Conservation (phyloP, 768 basidiomycete genomes). For the Rhizopogon salebrosus region DNA sequence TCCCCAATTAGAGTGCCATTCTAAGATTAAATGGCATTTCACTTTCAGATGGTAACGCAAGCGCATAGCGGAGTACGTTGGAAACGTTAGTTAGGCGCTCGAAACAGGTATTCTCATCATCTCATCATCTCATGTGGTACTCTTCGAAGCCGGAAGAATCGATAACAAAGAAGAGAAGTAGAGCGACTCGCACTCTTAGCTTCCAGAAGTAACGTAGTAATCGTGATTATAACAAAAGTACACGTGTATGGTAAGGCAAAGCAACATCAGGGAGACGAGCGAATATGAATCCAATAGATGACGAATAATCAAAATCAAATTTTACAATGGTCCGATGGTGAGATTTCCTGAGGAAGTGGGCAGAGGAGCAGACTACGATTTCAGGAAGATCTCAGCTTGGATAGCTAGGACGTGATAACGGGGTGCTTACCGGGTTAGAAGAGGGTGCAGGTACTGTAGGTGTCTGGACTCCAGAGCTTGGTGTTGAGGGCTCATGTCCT, state of each 20-base stretch:
- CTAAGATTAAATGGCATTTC: too few species aligned
- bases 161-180: too few species aligned
- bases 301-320: not conserved
- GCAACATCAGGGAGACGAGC: too few species aligned
- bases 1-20: too few species aligned
- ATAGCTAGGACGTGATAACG: not conserved
- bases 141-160: too few species aligned
- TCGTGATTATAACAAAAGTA: too few species aligned
- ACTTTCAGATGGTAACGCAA: too few species aligned
- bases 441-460: not conserved
- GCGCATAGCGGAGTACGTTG: too few species aligned
- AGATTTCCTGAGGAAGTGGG: not conserved
- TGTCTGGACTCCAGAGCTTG: not conserved
- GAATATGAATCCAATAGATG: not conserved
- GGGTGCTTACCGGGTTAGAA: not conserved
- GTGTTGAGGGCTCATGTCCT: not conserved
- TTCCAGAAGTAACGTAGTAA: not conserved
- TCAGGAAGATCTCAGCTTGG: not conserved
- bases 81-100: too few species aligned
- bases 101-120: too few species aligned
- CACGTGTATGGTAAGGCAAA: too few species aligned
- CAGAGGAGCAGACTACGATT: not conserved
- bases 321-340: not conserved
- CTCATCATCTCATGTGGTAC: too few species aligned
- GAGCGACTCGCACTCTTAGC: constrained; percentile 13